These are phyloP conservation scores for Diplodia seriata DNA, from an alignment of 2,329 filamentous ascomycete species.

Conservation along the genomic window DNA sequence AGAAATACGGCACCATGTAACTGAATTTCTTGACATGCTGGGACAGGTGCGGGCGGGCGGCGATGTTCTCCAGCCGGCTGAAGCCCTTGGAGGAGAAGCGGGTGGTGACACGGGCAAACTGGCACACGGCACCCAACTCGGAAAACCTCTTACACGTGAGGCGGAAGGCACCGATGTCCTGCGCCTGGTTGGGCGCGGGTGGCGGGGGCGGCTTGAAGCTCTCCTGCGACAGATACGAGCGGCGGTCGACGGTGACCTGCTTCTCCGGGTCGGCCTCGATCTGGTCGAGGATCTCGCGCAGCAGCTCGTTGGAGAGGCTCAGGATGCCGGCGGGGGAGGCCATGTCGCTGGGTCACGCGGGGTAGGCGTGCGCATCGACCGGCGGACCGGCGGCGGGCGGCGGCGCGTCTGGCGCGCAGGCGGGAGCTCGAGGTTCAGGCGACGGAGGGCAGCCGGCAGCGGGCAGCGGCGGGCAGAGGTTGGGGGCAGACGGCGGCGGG, in stretches of 20 bases:
- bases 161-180: conserved; percentile 56
- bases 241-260: conserved; percentile 57
- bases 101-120: conserved; percentile 60
- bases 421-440: not conserved
- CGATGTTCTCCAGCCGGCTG: conserved; percentile 57
- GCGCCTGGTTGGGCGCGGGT: conserved; percentile 51
- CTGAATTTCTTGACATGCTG: conserved; percentile 65
- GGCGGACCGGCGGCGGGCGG: conserved; percentile 15
- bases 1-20: conserved; percentile 67
- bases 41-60: conserved; percentile 58
- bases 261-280: conserved; percentile 61
- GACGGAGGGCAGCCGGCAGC: conserved; percentile 8
- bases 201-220: conserved; percentile 56
- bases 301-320: conserved; percentile 58
- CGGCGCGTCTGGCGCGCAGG: not conserved
- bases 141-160: conserved; percentile 59
- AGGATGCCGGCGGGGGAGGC: conserved; percentile 41
- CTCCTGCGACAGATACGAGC: conserved; percentile 60
- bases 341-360: conserved; percentile 40
- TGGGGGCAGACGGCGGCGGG: conserved; percentile 10
- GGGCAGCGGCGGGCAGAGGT: not conserved
- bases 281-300: conserved; percentile 59
- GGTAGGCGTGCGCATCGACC: conserved; percentile 40
- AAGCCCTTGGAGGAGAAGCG: conserved; percentile 60
- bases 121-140: conserved; percentile 57